phyloP scores from a whole-genome alignment of 2,329 filamentous ascomycete genomes.

The Beauveria sp. region DNA sequence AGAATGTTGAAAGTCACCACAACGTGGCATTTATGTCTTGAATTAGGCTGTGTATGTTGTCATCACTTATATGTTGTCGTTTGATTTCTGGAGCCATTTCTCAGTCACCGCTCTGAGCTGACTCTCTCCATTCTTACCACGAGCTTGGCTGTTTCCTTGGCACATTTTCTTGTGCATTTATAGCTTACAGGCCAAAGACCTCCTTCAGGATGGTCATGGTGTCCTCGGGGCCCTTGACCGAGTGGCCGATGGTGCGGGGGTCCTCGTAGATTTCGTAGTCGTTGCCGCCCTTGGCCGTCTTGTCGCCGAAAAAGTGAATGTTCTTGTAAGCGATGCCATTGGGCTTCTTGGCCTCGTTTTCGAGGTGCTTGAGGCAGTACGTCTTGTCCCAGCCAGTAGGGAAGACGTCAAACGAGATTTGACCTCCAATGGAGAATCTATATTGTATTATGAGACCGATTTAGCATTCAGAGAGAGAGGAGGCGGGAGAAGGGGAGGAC shows the following conservation, averaged over 20 bases:
- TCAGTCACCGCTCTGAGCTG: neutral
- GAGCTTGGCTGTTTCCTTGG: neutral
- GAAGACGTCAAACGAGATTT: constrained; percentile 98
- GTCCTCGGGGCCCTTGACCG: constrained; percentile 73
- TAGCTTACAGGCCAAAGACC: constrained; percentile 58
- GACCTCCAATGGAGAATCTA: constrained; percentile 80
- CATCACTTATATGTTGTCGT: neutral
- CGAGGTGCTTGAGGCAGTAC: constrained; percentile 85
- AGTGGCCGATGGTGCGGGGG: constrained; percentile 73
- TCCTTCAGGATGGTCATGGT: constrained; percentile 74
- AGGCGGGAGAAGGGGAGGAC: neutral
- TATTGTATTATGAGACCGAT: neutral
- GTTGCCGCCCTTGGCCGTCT: constrained; percentile 84
- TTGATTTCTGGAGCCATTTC: too few relatives aligned
- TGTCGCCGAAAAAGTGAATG: constrained; percentile 98
- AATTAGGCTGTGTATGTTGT: neutral
- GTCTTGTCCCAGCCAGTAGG: constrained; percentile 98
- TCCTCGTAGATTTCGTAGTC: constrained; percentile 93
- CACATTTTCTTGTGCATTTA: neutral
- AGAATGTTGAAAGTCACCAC: neutral
- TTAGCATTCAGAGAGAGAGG: neutral
- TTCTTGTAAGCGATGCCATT: constrained; percentile 72
- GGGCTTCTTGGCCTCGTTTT: constrained; percentile 64
- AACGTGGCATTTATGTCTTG: neutral
- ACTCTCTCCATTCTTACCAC: neutral